Evolutionary conservation across 139 green algal species (phyloP), one percentile per base, ranked within the genome.

Genomic region (Chlorella sorokiniana): DNA sequence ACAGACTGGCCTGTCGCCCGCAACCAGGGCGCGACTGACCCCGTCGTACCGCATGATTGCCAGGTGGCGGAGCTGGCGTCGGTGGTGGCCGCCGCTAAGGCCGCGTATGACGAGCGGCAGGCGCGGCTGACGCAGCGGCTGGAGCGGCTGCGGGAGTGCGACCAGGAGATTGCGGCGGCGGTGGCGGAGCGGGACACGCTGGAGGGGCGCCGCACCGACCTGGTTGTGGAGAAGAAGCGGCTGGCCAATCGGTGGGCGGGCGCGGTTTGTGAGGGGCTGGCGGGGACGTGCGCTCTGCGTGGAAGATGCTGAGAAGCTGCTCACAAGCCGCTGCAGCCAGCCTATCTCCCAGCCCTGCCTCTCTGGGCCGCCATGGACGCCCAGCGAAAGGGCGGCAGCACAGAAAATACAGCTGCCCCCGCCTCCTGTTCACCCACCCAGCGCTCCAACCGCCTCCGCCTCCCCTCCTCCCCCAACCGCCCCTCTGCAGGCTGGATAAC

Each of bases 111-210:
- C 38, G 76, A 62, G 4, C 86, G 79, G 1, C 70, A 83, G 2
- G 89, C 44, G n/a, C 48, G 42, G 63, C 86, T 98, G 74, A 81
- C 91, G 40, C 81, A 86, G 9, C 77, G 73, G 27, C 81, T 87
- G 11, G 86, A 81, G 18, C 87, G 89, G 0, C 70, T 98, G 51
- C 78, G 82, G 54, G 90, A 95, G 83, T 97, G 93, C 79, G 95
- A 98, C 79, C 62, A 59, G 33, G 93, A 97, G 85, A 94, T 96
- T 69, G 68, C 67, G 23, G 81, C 77, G 10, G 86, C 94, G 22
- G 68, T 29, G 3, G 90, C 89, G 63, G 88, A 86, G 31, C 86
- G 86, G 29, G 67, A 61, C 2, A 61, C 14, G 38, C 45, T 90
- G 27, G 65, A 84, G 41, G 38, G 78, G 61, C 44, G 83, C 42